Base-by-base conservation (phyloP, 2,329 filamentous ascomycete species). In the Alternaria gansuensis region DNA sequence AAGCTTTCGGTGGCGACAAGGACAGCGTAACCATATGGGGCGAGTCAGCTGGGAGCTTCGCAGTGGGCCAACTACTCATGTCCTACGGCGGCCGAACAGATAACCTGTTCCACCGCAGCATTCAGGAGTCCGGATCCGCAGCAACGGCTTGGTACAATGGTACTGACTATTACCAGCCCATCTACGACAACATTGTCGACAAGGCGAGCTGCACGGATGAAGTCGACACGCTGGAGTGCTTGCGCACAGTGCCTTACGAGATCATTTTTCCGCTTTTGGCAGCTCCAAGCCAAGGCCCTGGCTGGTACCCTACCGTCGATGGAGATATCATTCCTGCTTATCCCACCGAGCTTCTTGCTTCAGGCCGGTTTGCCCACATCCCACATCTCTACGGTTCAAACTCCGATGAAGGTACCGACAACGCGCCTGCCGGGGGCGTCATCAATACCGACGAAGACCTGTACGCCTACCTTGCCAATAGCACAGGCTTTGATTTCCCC, bases 351-450 rank as follows among this genome's bases (percentile, higher is more conserved):
- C 84, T 88, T 58, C 77, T 91, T 2, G 76, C 79, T 4, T 74
- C 81, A 2, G 87, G 87, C 43, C 82, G 82, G 26, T 90, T 90
- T 64, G 84, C 88, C 52, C 82, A 86, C 55, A 83, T 90, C 0
- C 87, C 88, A 0, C 82, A 90, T 53, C 78, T 91, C 3, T 81
- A 85, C 54, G 88, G 89, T 7, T 83, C 82, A 26, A 90, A 90
- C 73, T 83, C 83, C 0, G 88, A 91, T 66, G 89, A 91, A 74
- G 89, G 87, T 2, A 85, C 84, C 1, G 79, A 81, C 9, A 89
- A 88, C 67, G 83, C 80, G 0, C 81, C 82, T 2, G 74, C 65
- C 2, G 84, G 82, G 21, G 84, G 82, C 17, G 57, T 73, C 29
- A 83, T 89, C 64, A 84, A 88, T 71, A 88, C 83, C 2, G 83